Evolutionary conservation across 441 rosid species (phyloP), one percentile per base, ranked within the genome.

Genomic region (Melastoma candidum): DNA sequence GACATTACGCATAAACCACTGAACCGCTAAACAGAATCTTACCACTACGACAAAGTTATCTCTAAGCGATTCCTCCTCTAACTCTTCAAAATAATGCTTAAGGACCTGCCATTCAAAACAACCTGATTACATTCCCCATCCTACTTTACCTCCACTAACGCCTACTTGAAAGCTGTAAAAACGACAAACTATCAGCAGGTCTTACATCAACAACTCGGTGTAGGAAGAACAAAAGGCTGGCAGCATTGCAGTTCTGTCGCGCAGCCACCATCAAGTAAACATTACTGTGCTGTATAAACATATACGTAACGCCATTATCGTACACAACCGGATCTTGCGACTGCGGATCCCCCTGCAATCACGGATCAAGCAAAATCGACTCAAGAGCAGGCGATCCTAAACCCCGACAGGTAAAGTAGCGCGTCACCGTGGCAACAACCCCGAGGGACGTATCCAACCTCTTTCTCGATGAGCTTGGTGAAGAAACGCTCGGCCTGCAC

Each of bases 21-120:
- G 6, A 25, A 55, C 25, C 11, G 22, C 7, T 49, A 27, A 24
- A 25, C 46, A 50, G 56, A 54, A 11, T 71, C 86, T 48, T 75
- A 93, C 98, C 90, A 93, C 98, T 5, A 93, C 97, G 47, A 93
- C 98, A 70, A 93, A 93, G 76, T 93, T 93, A 76, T 93, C 98
- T 66, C 97, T 81, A 58, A 93, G 82, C 0, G 98, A 93, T 64
- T 93, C 98, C 74, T 93, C 99, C 57, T 93, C 99, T 60, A 93
- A 74, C 66, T 86, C 93, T 65, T 93, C 97, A 47, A 93, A 93
- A 67, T 93, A 93, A 76, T 93, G 96, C 82, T 89, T 93, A 71
- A 89, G 88, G 14, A 93, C 98, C 97, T 93, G 72, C 25, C 57
- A 44, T 36, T 36, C 41, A 36, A 9, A 36, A 36, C 8, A 36